Evolutionary conservation across 805 yeast species (phyloP), one percentile per base, ranked within the genome.

Genomic region (Teunomyces kruisii): DNA sequence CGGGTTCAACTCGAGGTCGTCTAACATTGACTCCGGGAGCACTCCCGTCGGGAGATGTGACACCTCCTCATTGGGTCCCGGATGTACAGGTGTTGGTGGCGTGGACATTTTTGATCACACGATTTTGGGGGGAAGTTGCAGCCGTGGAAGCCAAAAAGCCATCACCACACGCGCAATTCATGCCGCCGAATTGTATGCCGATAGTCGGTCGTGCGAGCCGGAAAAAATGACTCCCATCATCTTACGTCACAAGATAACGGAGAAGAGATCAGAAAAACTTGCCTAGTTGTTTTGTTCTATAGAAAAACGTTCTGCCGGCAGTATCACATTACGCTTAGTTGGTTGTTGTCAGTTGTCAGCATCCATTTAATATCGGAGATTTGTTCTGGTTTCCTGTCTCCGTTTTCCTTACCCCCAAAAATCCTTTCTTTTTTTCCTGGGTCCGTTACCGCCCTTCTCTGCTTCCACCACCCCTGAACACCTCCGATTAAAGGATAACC

Each of bases 1-100:
- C 1, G 75, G 76, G 48, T 72, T 71, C 47, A 72, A 57, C 39
- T 70, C 74, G 32, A 72, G 50, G 39, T 61, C 62, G n/a, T 44
- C 52, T n/a, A 55, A 50, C 30, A 31, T 28, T 5, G 29, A n/a
- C 16, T 26, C 40, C n/a, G 38, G 38, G 10, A 35, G 26, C 12
- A 24, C 42, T 3, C 56, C 67, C 13, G 44, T 46, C 0, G 73
- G 73, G 13, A 68, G 40, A 16, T 47, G 45, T 8, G 39, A 27
- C 3, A 67, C 59, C 45, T 68, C 74, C 45, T 61, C 68, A 50
- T 68, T 62, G 6, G 70, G 59, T 6, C 51, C 65, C 8, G 69
- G 69, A 44, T 64, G 74, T 22, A 46, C 43, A 4, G 75, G 75
- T 2, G 73, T 65, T 7, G 61, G 58, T 13, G 74, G 74, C 16